A percentile compares a stretch with the other conserved stretches of the same genome.
Conservation (phyloP, 1,139 yeast species). For the Zhuliangozyma parablackwelliae region DNA sequence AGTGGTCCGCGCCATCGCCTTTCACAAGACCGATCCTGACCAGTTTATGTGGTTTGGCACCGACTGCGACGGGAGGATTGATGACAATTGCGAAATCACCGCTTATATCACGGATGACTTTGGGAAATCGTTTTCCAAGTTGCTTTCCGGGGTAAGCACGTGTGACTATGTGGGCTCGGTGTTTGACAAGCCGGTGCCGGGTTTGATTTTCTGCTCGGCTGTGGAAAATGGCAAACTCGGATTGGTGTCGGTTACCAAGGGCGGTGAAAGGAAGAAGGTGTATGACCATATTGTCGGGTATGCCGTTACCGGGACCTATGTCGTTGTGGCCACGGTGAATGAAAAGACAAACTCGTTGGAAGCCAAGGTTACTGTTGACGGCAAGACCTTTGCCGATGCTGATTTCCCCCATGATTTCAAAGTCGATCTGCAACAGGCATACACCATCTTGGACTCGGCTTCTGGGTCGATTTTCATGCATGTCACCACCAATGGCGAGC, state of each 20-base stretch:
- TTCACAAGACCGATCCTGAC: constrained; percentile 52
- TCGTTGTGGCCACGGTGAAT: constrained; percentile 73
- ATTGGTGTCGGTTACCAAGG: constrained; percentile 10
- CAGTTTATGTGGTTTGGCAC: constrained; percentile 70
- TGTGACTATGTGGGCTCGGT: constrained; percentile 70
- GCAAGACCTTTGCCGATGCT: constrained; percentile 73
- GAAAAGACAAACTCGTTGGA: constrained; percentile 41
- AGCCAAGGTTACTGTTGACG: constrained; percentile 79
- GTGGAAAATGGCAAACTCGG: constrained; percentile 5
- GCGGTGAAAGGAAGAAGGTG: constrained; percentile 18
- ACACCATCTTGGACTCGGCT: constrained; percentile 75
- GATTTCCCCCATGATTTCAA: constrained; percentile 68
- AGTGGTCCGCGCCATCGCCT: constrained; percentile 43
- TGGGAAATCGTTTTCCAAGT: constrained; percentile 54
- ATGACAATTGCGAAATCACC: constrained; percentile 45
- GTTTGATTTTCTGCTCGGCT: constrained; percentile 63
- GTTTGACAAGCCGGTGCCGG: constrained; percentile 37
- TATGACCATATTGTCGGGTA: constrained; percentile 35
- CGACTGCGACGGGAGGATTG: constrained; percentile 43
- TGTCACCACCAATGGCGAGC: constrained; percentile 58
- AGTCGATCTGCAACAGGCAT: constrained; percentile 68
- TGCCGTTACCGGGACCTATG: constrained; percentile 50
- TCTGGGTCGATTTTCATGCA: constrained; percentile 78
- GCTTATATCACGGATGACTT: constrained; percentile 62
- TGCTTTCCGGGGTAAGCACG: constrained; percentile 46